A percentile compares a stretch with the other conserved stretches of the same genome.
Evolutionary conservation across 306 rosid genomes (phyloP).

Genomic region (Arachis stenosperma): DNA sequence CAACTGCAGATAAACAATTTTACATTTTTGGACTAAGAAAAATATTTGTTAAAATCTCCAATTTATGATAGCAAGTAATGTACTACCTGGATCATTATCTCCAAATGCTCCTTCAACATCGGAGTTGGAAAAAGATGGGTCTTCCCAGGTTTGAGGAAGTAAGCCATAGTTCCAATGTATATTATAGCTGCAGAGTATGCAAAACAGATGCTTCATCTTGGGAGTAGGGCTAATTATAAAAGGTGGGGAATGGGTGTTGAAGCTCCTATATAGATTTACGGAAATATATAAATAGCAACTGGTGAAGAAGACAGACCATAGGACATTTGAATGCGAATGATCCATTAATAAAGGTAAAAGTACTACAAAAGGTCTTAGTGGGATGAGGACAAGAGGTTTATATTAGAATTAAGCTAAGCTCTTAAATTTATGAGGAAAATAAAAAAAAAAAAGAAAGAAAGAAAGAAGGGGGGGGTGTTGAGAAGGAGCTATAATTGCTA

Average conservation of each 20-base stretch:
- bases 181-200: constrained; percentile 58
- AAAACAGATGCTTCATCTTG: constrained; percentile 7
- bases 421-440: background rate
- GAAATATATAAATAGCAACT: no score
- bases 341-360: no score
- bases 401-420: background rate
- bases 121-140: constrained; percentile 65
- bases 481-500: no score
- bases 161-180: constrained; percentile 91
- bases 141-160: constrained; percentile 96
- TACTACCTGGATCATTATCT: constrained; percentile 78
- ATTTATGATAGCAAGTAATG: background rate
- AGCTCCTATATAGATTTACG: constrained; percentile 16
- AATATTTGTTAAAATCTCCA: constrained; percentile 9
- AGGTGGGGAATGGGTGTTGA: background rate
- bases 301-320: no score
- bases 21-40: background rate
- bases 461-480: no score
- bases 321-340: no score
- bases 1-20: constrained; percentile 53
- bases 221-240: background rate
- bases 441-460: no score
- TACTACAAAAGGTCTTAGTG: no score
- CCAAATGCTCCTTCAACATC: constrained; percentile 84
- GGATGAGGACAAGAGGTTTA: no score